These are phyloP conservation scores for Aspergillus steynii DNA, from an alignment of 495 filamentous ascomycete species.

Conservation along the genomic window DNA sequence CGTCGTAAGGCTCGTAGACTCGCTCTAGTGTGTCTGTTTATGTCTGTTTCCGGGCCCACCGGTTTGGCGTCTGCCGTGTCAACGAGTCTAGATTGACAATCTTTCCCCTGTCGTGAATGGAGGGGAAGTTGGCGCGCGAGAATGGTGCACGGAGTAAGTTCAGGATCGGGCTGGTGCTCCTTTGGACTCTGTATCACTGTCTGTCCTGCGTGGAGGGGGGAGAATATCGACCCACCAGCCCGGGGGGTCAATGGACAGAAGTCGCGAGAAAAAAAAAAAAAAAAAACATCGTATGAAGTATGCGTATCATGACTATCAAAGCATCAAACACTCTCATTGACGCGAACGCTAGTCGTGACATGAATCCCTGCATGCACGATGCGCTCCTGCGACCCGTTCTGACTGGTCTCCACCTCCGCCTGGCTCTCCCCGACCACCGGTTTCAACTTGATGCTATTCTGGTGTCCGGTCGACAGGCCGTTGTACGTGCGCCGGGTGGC, in stretches of 20 bases:
- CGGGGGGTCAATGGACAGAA: too few species aligned
- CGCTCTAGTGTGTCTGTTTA: not conserved
- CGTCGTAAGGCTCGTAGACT: not conserved
- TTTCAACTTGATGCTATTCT: constrained; percentile 15
- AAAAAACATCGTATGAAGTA: too few species aligned
- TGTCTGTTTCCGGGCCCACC: constrained; percentile 1
- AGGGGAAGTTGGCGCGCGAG: too few species aligned
- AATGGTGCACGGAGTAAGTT: too few species aligned
- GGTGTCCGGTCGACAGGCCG: constrained; percentile 3
- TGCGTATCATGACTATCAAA: not conserved
- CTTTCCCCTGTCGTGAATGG: too few species aligned
- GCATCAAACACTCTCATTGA: constrained; percentile 12
- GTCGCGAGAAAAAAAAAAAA: too few species aligned
- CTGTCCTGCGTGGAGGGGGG: too few species aligned
- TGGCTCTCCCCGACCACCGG: constrained; percentile 6
- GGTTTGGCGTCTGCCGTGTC: constrained; percentile 4
- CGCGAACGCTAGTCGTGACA: constrained; percentile 15
- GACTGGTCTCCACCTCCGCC: constrained; percentile 11
- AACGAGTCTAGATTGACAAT: not conserved
- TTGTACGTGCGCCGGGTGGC: constrained; percentile 15
- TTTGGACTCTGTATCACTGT: too few species aligned
- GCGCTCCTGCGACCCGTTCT: constrained; percentile 15
- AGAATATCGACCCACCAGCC: too few species aligned
- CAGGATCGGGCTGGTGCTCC: too few species aligned
- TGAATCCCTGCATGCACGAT: constrained; percentile 18